Conservation (phyloP, 768 basidiomycete species). For the Pleurotus giganteus region DNA sequence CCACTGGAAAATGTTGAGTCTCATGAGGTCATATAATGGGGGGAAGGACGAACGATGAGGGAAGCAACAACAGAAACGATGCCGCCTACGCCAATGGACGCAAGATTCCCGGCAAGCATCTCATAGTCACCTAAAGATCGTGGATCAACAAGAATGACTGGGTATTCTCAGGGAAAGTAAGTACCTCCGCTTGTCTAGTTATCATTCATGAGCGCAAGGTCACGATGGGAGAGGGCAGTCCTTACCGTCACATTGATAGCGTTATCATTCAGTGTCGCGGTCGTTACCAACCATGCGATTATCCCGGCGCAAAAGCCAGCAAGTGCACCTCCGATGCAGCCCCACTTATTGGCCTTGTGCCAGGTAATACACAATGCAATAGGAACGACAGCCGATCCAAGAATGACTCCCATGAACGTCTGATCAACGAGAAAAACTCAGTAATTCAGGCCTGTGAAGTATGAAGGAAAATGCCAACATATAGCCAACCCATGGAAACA, state of each 20-base stretch:
- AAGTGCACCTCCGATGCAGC: slow-evolving; percentile 74
- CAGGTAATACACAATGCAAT: slow-evolving; percentile 86
- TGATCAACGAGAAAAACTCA: slow-evolving; percentile 22
- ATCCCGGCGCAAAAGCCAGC: slow-evolving; percentile 69
- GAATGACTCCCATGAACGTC: slow-evolving; percentile 87
- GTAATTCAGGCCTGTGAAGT: background rate
- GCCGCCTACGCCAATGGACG: slow-evolving; percentile 77
- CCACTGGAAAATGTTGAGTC: slow-evolving; percentile 40
- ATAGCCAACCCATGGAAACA: slow-evolving; percentile 92
- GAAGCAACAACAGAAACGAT: slow-evolving; percentile 70
- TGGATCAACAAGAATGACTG: background rate
- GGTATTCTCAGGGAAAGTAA: slow-evolving; percentile 32
- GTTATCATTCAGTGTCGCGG: slow-evolving; percentile 64
- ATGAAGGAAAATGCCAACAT: slow-evolving; percentile 47
- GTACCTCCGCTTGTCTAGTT: slow-evolving; percentile 30
- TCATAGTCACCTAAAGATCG: slow-evolving; percentile 42
- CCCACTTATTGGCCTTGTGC: slow-evolving; percentile 82
- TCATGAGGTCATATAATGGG: background rate
- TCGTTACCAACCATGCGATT: slow-evolving; percentile 84
- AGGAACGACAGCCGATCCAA: slow-evolving; percentile 83
- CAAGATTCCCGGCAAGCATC: slow-evolving; percentile 92
- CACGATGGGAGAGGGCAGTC: slow-evolving; percentile 4
- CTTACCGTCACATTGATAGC: slow-evolving; percentile 69
- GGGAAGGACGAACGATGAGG: slow-evolving; percentile 46
- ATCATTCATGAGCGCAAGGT: too few species aligned